A percentile compares a stretch with the other conserved stretches of the same genome.
These are phyloP conservation scores for Aphanomyces euteiches DNA, from an alignment of 352 stramenopile genomes.

Conservation along the genomic window DNA sequence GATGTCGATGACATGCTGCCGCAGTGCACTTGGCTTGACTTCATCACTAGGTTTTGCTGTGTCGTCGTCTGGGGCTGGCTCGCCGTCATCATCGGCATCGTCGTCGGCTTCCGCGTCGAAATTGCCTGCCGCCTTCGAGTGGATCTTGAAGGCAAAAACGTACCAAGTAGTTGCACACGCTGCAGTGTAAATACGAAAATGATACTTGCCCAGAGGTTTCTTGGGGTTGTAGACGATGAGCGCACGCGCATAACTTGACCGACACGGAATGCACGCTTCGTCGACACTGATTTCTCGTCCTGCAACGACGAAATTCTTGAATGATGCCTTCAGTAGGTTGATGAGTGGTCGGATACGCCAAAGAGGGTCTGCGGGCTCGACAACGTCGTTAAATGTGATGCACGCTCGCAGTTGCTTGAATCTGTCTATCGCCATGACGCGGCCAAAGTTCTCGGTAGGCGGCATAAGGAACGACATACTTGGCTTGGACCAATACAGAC, in stretches of 20 bases:
- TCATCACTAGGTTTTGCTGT: neutral
- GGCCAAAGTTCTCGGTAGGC: neutral
- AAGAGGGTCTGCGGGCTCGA: neutral
- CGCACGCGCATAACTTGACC: neutral
- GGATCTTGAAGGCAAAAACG: slow-evolving; percentile 6
- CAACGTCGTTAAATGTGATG: slow-evolving; percentile 14
- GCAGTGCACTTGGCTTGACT: slow-evolving; percentile 6
- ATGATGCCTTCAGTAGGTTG: neutral
- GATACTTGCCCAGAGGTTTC: neutral
- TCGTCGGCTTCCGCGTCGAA: neutral
- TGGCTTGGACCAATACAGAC: slow-evolving; percentile 10
- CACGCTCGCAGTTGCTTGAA: slow-evolving; percentile 19
- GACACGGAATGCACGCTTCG: neutral
- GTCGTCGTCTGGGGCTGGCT: neutral
- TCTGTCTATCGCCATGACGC: slow-evolving; percentile 12
- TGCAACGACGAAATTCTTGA: neutral
- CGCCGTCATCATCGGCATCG: neutral
- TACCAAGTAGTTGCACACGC: neutral
- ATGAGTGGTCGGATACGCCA: neutral
- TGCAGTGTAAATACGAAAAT: neutral
- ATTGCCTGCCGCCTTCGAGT: neutral
- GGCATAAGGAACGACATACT: slow-evolving; percentile 13
- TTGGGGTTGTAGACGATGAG: neutral
- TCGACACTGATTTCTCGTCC: neutral
- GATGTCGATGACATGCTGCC: slow-evolving; percentile 2